These are phyloP conservation scores for Saccharomyces pastorianus DNA, from an alignment of 1,139 yeast genomes.

Conservation along the genomic window DNA sequence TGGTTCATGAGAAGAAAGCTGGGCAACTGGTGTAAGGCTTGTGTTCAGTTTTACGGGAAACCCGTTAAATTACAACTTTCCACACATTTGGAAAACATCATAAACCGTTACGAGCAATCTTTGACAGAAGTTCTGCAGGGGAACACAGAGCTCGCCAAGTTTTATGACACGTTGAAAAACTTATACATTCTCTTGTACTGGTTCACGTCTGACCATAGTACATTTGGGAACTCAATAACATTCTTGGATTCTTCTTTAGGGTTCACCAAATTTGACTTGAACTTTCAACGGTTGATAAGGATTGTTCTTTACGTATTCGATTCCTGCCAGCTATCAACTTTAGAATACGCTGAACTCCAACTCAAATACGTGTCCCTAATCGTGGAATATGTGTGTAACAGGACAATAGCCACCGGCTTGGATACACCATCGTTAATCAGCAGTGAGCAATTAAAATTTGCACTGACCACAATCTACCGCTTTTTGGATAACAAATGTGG, in stretches of 20 bases:
- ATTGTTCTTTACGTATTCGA: constrained; percentile 20
- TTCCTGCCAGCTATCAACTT: constrained; percentile 10
- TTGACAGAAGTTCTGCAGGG: constrained; percentile 15
- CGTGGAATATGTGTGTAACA: constrained; percentile 10
- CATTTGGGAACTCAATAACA: constrained; percentile 13
- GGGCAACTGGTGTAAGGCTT: constrained; percentile 20
- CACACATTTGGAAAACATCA: constrained; percentile 4
- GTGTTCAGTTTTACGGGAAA: constrained; percentile 13
- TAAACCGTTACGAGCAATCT: constrained; percentile 12
- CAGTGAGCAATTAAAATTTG: constrained; percentile 15
- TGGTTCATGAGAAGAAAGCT: constrained; percentile 24
- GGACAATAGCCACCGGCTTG: constrained; percentile 4
- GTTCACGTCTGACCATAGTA: constrained; percentile 13
- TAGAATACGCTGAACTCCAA: constrained; percentile 10
- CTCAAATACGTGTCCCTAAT: constrained; percentile 14
- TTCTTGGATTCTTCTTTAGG: constrained; percentile 16
- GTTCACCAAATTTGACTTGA: constrained; percentile 19
- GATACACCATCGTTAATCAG: constrained; percentile 8
- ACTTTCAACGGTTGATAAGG: constrained; percentile 23
- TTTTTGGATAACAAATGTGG: constrained; percentile 12
- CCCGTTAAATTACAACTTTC: constrained; percentile 12
- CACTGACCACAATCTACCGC: constrained; percentile 11
- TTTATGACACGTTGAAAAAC: constrained; percentile 12
- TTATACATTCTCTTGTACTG: constrained; percentile 22
- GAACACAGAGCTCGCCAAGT: constrained; percentile 8